phyloP scores from a whole-genome alignment of 352 stramenopile genomes.

The Phytophthora chlamydospora region DNA sequence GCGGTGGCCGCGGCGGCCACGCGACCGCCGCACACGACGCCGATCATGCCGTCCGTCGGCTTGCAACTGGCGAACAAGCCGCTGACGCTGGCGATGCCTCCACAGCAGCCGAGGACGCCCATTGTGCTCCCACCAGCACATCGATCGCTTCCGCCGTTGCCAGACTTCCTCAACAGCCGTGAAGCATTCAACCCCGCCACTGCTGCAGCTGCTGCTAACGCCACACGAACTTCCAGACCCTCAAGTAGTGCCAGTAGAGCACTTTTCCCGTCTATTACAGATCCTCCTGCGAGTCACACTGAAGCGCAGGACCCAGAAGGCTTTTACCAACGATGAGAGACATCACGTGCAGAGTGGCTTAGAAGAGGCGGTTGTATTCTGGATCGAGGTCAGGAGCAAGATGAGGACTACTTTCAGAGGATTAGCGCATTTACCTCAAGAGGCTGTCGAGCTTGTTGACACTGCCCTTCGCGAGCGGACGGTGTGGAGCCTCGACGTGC shows the following conservation, averaged over 20 bases:
- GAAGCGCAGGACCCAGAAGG: constrained; percentile 49
- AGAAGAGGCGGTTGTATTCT: not conserved
- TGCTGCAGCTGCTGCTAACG: constrained; percentile 6
- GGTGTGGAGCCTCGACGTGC: constrained; percentile 76
- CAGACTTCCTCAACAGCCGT: constrained; percentile 68
- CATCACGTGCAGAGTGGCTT: not conserved
- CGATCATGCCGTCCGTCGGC: constrained; percentile 38
- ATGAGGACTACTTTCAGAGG: constrained; percentile 1
- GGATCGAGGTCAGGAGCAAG: too few relatives aligned
- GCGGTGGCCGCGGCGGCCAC: constrained; percentile 27
- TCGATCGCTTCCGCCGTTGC: constrained; percentile 59
- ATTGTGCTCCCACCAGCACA: constrained; percentile 60
- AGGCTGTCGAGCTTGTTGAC: constrained; percentile 87
- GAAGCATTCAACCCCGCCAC: constrained; percentile 61
- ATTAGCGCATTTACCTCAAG: constrained; percentile 46
- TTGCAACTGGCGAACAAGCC: constrained; percentile 40
- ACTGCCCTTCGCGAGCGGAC: constrained; percentile 72
- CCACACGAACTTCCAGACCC: constrained; percentile 14
- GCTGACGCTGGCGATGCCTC: constrained; percentile 30
- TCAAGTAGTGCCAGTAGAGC: constrained; percentile 30
- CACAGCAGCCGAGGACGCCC: constrained; percentile 45
- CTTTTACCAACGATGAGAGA: constrained; percentile 51
- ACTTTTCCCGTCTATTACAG: constrained; percentile 58
- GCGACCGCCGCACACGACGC: constrained; percentile 28
- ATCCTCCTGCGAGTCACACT: constrained; percentile 38